Percentiles rank a stretch among this genome's conserved stretches.
Evolutionary conservation across 23 red algal species (phyloP).

Genomic region (Cyanidium caldarium): DNA sequence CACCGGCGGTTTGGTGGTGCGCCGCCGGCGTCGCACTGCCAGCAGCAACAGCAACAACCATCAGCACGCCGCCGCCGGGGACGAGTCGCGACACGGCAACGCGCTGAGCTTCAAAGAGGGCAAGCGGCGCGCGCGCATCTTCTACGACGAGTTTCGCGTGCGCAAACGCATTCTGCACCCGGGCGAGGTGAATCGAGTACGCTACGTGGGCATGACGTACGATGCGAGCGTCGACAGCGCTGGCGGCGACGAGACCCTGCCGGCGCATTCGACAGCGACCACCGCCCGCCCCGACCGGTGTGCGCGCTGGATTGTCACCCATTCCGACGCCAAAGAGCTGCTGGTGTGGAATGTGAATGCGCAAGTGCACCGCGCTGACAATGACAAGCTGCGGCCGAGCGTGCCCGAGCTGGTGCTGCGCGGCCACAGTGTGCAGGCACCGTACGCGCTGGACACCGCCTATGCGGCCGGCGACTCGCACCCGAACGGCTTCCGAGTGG

Average conservation of each 20-base stretch:
- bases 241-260: not conserved
- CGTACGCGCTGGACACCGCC: conserved; percentile 43
- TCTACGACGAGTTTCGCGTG: conserved; percentile 30
- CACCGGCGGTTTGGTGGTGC: not conserved
- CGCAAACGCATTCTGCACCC: conserved; percentile 71
- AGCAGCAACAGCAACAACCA: not conserved
- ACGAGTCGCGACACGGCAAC: not conserved
- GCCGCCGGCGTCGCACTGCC: not conserved
- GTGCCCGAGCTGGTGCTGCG: conserved; percentile 34
- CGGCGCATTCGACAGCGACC: not conserved
- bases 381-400: conserved; percentile 12
- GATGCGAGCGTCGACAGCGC: not conserved
- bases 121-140: conserved; percentile 25
- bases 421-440: conserved; percentile 36
- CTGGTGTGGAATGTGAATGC: conserved; percentile 65
- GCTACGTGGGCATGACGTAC: conserved; percentile 20
- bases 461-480: not conserved
- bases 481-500: conserved; percentile 15
- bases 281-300: no score
- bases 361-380: conserved; percentile 42
- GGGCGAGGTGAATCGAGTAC: conserved; percentile 68
- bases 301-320: conserved; percentile 45
- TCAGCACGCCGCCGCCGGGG: not conserved
- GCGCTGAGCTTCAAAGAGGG: no score
- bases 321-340: conserved; percentile 56